Evolutionary conservation across 176 grass and related monocot species (phyloP).

Genomic region (Juncus inflexus): DNA sequence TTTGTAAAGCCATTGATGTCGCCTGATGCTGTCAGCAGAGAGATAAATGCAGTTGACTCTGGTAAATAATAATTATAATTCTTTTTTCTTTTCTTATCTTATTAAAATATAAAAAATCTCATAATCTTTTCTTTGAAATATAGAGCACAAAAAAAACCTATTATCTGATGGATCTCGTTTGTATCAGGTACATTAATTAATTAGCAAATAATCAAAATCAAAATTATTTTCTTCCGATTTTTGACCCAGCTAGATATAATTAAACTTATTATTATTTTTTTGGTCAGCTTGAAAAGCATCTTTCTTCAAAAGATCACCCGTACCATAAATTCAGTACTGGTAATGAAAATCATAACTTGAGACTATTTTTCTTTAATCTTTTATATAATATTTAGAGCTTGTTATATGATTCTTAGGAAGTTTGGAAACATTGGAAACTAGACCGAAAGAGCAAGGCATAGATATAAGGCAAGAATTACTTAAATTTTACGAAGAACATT

Average conservation of each 20-base stretch:
- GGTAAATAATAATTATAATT: conserved; percentile 40
- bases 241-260: not conserved
- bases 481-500: conserved; percentile 73
- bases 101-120: no score
- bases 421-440: conserved; percentile 85
- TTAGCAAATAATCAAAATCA: no score
- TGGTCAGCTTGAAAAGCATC: conserved; percentile 72
- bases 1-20: conserved; percentile 97
- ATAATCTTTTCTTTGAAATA: conserved; percentile 7
- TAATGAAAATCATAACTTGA: conserved; percentile 28
- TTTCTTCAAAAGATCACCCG: conserved; percentile 82
- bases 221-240: no score
- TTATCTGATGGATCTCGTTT: conserved; percentile 65
- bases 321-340: conserved; percentile 89
- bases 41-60: conserved; percentile 98
- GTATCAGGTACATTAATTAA: conserved; percentile 53
- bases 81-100: not conserved
- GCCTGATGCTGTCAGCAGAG: conserved; percentile 82
- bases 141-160: conserved; percentile 95
- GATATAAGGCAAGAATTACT: conserved; percentile 80
- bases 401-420: conserved; percentile 41
- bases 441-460: conserved; percentile 69
- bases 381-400: not conserved
- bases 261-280: conserved; percentile 1
- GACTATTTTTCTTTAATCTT: not conserved